Base-by-base conservation (phyloP, 352 stramenopile genomes). In the Globisporangium acanthophoron region DNA sequence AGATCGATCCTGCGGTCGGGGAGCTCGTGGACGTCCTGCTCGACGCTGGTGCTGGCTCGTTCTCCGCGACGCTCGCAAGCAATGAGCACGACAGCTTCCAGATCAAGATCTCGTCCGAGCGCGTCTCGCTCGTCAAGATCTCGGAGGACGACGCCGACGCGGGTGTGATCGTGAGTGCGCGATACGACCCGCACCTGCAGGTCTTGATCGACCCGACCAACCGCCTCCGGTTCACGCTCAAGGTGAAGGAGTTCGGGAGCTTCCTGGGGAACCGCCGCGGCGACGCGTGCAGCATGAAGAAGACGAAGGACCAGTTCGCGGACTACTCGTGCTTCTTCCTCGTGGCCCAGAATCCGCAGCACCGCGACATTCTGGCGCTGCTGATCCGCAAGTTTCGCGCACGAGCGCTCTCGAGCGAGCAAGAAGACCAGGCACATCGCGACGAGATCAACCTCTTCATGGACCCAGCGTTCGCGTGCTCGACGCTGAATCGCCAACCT, bases 21-120 rank as follows among this genome's bases (percentile, higher is more conserved):
- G 73, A 88, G 7, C 88, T 86, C 41, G 84, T 93, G 0, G 69
- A 92, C 40, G 76, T 87, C 16, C 61, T 93, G 16, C 61, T 92
- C 3, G 84, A 91, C 56, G 80, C 84, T 16, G 78, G 78, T 0
- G 76, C 70, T 0, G 84, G 81, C 0, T 85, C 81, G 11, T 93
- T 93, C 54, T 93, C 84, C 1, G 84, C 84, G 18, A 93, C 84
- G 11, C 59, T 93, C 18, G 78, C 79, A 5, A 92, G 78, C 60
- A 89, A 89, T 40, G 84, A 93, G 47, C 59, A 74, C 49, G 84
- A 93, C 48, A 91, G 76, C 40, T 93, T 93, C 65, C 84, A 93
- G 59, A 65, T 93, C 53, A 90, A 89, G 56, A 93, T 93, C 39
- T 67, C 63, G 0, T 53, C 72, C 0, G 71, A 83, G 6, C 55